Base-by-base conservation (phyloP, 176 grass and related monocot genomes). In the Thinopyrum elongatum region DNA sequence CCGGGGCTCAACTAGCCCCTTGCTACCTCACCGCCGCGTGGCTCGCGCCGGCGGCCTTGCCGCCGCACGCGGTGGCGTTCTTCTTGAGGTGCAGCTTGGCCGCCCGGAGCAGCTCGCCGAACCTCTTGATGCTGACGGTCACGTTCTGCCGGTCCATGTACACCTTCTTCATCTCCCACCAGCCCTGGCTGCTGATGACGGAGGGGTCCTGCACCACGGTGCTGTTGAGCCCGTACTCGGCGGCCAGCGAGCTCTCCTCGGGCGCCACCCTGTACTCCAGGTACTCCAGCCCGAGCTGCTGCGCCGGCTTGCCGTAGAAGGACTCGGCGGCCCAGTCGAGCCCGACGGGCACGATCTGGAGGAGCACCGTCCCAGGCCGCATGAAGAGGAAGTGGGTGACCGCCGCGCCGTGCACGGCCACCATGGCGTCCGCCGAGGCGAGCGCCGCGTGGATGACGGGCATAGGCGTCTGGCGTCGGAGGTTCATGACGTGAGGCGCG, bases 161-260 rank as follows among this genome's bases (percentile, higher is more conserved):
- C 14, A 98, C 94, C 82, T 92, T 95, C 94, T 98, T 98, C 93
- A 94, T 98, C 88, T 95, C 96, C 88, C 82, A 85, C 93, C 93
- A 98, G 3, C 93, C 96, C 26, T 84, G 89, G 88, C 84, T 95
- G 66, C 91, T 95, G 86, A 98, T 93, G 3, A 89, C 78, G 23
- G 86, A 92, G 1, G 96, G 94, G 27, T 92, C 77, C 17, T 78
- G 42, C 72, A 98, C 87, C 3, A 98, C 88, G 17, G 96, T 94
- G 86, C 89, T 91, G 55, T 94, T 85, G 13, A 84, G 46, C 22
- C 91, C 90, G 46, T 98, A 98, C 79, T 89, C 22, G 35, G 82
- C 89, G n/a, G 85, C 92, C 8, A 98, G 86, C 2, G 96, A 94
- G 81, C 96, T 98, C 92, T 98, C 96, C 86, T 95, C 93, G 21